Evolutionary conservation across 176 grass and related monocot genomes (phyloP).

Genomic region (Ensete glaucum): DNA sequence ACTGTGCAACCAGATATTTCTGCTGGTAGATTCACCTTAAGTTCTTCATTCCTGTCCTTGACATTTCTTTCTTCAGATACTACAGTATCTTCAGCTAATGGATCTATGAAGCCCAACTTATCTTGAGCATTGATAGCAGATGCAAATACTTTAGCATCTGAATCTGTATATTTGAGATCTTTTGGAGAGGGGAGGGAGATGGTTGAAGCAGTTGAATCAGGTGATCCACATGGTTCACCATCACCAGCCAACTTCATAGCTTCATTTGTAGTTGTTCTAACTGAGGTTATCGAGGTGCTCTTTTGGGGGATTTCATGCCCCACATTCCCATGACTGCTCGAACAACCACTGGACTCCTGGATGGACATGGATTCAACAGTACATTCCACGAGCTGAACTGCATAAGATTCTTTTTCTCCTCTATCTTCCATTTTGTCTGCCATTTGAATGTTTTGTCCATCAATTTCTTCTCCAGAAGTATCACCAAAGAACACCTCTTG

Average conservation of each 20-base stretch:
- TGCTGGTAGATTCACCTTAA: constrained; percentile 7
- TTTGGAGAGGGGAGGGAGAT: constrained; percentile 45
- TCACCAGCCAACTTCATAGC: constrained; percentile 39
- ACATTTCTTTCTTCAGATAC: constrained; percentile 26
- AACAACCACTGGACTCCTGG: background rate
- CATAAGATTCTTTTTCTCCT: background rate
- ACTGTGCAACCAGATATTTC: constrained; percentile 25
- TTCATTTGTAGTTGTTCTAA: constrained; percentile 42
- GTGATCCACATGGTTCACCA: constrained; percentile 42
- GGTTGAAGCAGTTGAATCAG: constrained; percentile 43
- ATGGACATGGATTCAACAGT: background rate
- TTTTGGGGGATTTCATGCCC: constrained; percentile 5
- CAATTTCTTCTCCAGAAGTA: background rate
- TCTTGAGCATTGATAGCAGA: background rate
- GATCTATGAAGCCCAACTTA: constrained; percentile 16
- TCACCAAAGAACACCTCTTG: background rate
- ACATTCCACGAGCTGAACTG: background rate
- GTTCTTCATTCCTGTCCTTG: constrained; percentile 27
- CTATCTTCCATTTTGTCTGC: background rate
- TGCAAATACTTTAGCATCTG: constrained; percentile 13
- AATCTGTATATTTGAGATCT: constrained; percentile 26
- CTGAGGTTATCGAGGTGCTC: constrained; percentile 23
- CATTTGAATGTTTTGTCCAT: background rate
- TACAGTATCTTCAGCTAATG: constrained; percentile 23
- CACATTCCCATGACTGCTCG: background rate